Conservation (phyloP, 2,329 filamentous ascomycete genomes). For the Zymoseptoria pseudotritici region DNA sequence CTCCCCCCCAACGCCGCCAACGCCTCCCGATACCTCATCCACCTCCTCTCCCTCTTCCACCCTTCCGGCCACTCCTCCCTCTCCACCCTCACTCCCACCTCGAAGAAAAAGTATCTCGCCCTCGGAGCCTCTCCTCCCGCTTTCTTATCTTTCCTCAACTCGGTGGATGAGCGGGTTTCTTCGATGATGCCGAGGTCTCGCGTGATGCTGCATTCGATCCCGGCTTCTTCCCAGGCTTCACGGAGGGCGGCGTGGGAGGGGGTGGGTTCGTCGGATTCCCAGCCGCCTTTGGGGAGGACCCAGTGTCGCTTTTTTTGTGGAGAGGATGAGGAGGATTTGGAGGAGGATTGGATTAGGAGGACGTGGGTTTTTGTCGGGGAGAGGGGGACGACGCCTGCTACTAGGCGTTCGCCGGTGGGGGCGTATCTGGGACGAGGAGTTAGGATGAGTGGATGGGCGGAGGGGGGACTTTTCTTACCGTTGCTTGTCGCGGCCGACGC, state of each 20-base stretch:
- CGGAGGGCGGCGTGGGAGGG: constrained; percentile 73
- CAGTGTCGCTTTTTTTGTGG: constrained; percentile 52
- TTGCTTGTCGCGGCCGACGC: constrained; percentile 71
- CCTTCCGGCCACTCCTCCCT: constrained; percentile 87
- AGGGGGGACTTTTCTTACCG: no score
- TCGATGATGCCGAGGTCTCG: constrained; percentile 80
- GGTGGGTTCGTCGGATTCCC: constrained; percentile 89
- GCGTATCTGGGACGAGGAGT: constrained; percentile 56
- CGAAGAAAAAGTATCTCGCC: constrained; percentile 71
- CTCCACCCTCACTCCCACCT: constrained; percentile 80
- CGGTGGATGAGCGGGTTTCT: constrained; percentile 57
- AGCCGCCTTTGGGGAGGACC: constrained; percentile 96
- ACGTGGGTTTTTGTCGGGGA: constrained; percentile 81
- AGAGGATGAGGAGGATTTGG: background rate
- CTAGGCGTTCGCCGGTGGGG: constrained; percentile 82
- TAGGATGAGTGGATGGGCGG: background rate
- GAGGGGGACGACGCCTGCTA: constrained; percentile 88
- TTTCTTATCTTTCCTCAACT: constrained; percentile 23
- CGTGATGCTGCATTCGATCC: constrained; percentile 76
- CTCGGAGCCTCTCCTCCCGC: constrained; percentile 54
- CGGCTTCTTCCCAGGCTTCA: constrained; percentile 97
- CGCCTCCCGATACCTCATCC: constrained; percentile 84
- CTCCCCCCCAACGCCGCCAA: constrained; percentile 65
- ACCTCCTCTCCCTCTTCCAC: constrained; percentile 81
- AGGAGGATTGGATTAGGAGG: constrained; percentile 83